phyloP scores from a whole-genome alignment of 2,329 filamentous ascomycete genomes.

The Fusarium torulosum region DNA sequence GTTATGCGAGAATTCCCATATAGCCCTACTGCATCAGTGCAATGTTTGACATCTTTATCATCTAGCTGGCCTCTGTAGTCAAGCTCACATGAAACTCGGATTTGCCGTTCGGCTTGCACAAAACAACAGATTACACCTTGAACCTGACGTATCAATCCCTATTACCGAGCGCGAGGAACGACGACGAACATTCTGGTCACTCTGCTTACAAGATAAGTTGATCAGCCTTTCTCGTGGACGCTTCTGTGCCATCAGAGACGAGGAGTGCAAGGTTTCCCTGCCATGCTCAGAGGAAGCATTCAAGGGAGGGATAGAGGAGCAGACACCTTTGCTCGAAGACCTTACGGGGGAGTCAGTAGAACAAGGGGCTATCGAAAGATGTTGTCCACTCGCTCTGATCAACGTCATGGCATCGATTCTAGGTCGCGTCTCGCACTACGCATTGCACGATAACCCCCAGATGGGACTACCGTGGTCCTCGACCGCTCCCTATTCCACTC shows the following conservation, averaged over 20 bases:
- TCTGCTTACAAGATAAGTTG: conserved; percentile 8
- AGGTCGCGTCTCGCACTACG: conserved; percentile 15
- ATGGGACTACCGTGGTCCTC: conserved; percentile 9
- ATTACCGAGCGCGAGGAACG: neutral
- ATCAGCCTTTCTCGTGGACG: conserved; percentile 21
- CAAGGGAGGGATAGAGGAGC: neutral
- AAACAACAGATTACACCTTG: conserved; percentile 16
- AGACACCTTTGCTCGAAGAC: neutral
- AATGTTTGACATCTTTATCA: neutral
- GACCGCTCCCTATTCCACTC: conserved; percentile 1
- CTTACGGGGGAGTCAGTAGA: conserved; percentile 3
- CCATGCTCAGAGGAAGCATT: conserved; percentile 16
- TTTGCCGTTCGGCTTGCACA: conserved; percentile 19
- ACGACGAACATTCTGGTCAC: conserved; percentile 15
- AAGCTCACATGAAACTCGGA: conserved; percentile 26
- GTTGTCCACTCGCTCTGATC: conserved; percentile 7
- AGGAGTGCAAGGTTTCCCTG: conserved; percentile 12
- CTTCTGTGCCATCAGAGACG: conserved; percentile 16
- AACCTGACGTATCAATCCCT: neutral
- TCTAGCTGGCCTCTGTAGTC: conserved; percentile 9
- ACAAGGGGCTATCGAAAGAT: conserved; percentile 6
- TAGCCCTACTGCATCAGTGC: rapidly evolving
- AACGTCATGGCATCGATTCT: conserved; percentile 19
- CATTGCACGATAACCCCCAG: neutral
- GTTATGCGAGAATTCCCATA: neutral